phyloP scores from a whole-genome alignment of 2,329 filamentous ascomycete genomes.

The Curvularia sp. region DNA sequence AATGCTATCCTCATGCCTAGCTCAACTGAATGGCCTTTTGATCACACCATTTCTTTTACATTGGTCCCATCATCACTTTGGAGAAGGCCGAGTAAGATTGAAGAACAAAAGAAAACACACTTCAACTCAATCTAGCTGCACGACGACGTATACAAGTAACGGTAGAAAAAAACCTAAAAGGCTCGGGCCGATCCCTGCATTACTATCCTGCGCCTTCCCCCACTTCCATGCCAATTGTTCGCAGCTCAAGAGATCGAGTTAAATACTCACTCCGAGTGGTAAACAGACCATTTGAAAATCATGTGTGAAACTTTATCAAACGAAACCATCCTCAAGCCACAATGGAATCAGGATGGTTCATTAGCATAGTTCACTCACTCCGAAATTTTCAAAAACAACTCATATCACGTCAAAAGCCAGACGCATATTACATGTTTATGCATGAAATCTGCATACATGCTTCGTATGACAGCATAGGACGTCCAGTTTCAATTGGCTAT shows the following conservation, averaged over 20 bases:
- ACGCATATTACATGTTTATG: background rate
- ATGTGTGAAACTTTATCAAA: background rate
- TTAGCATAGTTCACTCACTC: no score
- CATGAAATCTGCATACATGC: background rate
- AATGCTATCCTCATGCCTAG: background rate
- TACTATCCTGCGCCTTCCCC: no score
- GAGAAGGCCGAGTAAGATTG: background rate
- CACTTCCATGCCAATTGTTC: background rate
- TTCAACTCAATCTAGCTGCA: background rate
- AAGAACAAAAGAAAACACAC: background rate
- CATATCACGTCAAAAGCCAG: background rate
- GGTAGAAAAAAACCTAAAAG: background rate
- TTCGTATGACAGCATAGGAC: background rate
- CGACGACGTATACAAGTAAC: background rate
- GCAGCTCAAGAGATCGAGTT: background rate
- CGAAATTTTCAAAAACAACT: background rate
- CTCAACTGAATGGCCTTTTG: background rate
- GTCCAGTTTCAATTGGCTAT: background rate
- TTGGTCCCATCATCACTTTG: background rate
- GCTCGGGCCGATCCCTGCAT: slow-evolving; percentile 1
- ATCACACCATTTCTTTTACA: background rate
- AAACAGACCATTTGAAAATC: background rate
- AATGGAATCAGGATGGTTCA: background rate
- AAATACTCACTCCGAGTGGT: background rate
- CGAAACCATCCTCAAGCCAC: background rate